phyloP scores from a whole-genome alignment of 2,329 filamentous ascomycete species.

The Epichloe hybrida region DNA sequence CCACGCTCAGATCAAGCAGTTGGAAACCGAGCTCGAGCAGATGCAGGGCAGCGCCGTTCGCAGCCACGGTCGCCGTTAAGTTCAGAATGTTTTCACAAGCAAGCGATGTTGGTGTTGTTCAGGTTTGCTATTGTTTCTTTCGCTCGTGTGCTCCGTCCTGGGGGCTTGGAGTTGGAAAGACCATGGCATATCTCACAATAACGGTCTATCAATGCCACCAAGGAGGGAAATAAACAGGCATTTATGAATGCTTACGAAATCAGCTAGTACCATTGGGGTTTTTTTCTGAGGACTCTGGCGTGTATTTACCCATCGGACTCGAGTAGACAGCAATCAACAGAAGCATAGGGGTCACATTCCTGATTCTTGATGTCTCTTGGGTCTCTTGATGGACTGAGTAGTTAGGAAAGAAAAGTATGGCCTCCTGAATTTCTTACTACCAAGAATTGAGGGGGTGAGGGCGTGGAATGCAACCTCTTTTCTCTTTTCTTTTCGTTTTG shows the following conservation, averaged over 20 bases:
- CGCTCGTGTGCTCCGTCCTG: conserved; percentile 16
- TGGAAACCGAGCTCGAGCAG: conserved; percentile 82
- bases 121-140: conserved; percentile 14
- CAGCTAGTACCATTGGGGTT: conserved; percentile 6
- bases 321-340: background rate
- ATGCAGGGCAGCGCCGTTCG: conserved; percentile 85
- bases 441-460: background rate
- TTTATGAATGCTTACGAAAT: conserved; percentile 18
- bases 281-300: background rate
- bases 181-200: background rate
- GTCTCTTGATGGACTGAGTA: conserved; percentile 2
- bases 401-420: conserved; percentile 1
- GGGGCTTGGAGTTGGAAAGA: conserved; percentile 22
- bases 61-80: conserved; percentile 83
- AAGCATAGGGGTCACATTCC: background rate
- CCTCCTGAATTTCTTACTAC: background rate
- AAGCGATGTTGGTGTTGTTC: conserved; percentile 16
- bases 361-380: background rate
- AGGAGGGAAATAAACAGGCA: conserved; percentile 10
- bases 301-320: background rate
- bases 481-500: conserved; percentile 18
- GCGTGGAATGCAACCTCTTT: conserved; percentile 5
- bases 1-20: conserved; percentile 83
- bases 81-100: conserved; percentile 3
- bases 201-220: conserved; percentile 17